These are phyloP conservation scores for Pachyrhizus erosus DNA, from an alignment of 306 rosid species.

Conservation along the genomic window DNA sequence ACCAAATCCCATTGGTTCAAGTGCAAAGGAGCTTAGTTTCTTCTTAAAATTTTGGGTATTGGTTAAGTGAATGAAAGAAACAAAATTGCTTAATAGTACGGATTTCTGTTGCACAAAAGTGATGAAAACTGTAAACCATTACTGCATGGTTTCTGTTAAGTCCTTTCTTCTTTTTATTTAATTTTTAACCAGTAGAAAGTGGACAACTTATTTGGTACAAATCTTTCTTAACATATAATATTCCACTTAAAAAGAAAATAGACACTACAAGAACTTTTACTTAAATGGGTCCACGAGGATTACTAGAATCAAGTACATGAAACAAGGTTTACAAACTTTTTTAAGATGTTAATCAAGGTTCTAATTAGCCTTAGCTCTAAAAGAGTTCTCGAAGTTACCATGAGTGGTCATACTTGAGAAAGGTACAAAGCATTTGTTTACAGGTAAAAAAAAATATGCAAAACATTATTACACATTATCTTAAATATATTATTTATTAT, in stretches of 20 bases:
- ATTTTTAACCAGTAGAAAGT: background rate
- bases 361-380: background rate
- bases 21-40: background rate
- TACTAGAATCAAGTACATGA: background rate
- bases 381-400: background rate
- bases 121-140: background rate
- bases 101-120: background rate
- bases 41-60: background rate
- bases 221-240: background rate
- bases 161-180: background rate
- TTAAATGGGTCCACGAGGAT: background rate
- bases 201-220: background rate
- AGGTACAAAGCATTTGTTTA: background rate
- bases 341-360: background rate
- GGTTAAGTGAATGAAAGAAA: background rate
- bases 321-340: background rate
- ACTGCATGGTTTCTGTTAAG: background rate
- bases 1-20: background rate
- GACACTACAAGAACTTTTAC: background rate
- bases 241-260: background rate
- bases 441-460: background rate
- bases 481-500: too few relatives aligned
- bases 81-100: background rate
- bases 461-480: too few relatives aligned
- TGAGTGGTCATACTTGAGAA: background rate